Percentiles rank a stretch among this genome's conserved stretches.
Evolutionary conservation across 306 rosid genomes (phyloP).

Genomic region (Parietaria judaica): DNA sequence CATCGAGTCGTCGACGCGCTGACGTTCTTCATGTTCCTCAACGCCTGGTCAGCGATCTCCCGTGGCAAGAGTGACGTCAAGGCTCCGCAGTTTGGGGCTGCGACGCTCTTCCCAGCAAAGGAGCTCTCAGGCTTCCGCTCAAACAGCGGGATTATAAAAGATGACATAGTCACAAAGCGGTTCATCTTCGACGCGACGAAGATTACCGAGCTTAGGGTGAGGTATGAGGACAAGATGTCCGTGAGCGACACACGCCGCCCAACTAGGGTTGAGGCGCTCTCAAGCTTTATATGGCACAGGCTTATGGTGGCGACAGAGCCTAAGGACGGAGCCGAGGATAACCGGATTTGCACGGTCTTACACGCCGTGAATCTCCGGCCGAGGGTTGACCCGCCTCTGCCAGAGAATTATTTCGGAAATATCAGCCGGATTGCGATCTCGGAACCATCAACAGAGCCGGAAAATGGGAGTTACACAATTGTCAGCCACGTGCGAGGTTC

Average conservation of each 20-base stretch:
- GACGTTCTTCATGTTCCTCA: slow-evolving; percentile 19
- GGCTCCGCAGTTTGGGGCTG: slow-evolving; percentile 7
- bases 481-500: slow-evolving; percentile 19
- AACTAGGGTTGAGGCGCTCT: slow-evolving; percentile 38
- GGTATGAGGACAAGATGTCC: slow-evolving; percentile 2
- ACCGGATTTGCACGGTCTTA: slow-evolving; percentile 5
- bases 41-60: slow-evolving; percentile 20
- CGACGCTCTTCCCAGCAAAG: slow-evolving; percentile 27
- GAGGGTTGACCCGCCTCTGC: slow-evolving; percentile 30
- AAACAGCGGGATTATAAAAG: background rate
- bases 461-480: slow-evolving; percentile 2
- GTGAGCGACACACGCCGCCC: slow-evolving; percentile 8
- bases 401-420: slow-evolving; percentile 28
- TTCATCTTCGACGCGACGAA: slow-evolving; percentile 17
- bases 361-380: slow-evolving; percentile 27
- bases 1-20: slow-evolving; percentile 29
- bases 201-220: slow-evolving; percentile 12
- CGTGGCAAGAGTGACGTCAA: background rate
- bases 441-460: background rate
- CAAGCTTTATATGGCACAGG: slow-evolving; percentile 32
- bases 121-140: slow-evolving; percentile 11
- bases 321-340: background rate
- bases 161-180: slow-evolving; percentile 19
- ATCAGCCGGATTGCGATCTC: slow-evolving; percentile 11
- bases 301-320: slow-evolving; percentile 12